Base-by-base conservation (phyloP, 306 rosid genomes). In the Trichosanthes cucumerina region DNA sequence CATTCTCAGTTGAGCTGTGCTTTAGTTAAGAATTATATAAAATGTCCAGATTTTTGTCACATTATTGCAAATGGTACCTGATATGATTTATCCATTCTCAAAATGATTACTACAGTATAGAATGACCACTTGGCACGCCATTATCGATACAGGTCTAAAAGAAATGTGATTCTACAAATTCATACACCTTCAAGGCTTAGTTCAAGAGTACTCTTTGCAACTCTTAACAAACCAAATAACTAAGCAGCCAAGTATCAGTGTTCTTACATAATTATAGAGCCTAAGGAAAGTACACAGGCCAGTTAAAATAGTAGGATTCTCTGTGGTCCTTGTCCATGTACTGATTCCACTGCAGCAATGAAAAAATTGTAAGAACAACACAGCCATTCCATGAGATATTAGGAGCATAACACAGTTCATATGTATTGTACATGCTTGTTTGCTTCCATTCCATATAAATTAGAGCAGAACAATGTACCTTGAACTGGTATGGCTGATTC, bases 231-330 rank as follows among this genome's bases (percentile, higher is more conserved):
- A 38, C 38, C 36, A 76, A 19, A 59, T 76, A 54, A 76, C 53
- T 59, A 57, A 21, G 79, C 53, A 34, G 52, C 34, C 47, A n/a
- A 26, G 59, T 15, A 64, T 21, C 41, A 54, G 52, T 59, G 81
- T 75, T 70, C 74, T 75, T n/a, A 79, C 39, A 49, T 36, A 64
- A 72, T 56, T 70, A 64, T 34, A 66, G 41, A 71, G 53, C 77
- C 85, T 88, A 92, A 65, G 96, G 94, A 83, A 95, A 95, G 86
- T 87, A 92, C 73, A 81, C 7, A 36, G 97, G 95, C 96, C 92
- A 89, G 78, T 95, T 89, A 83, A 58, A 76, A 81, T 92, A 92
- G 87, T 87, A 95, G 0, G 94, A 82, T 19, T 89, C 89, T 19
- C 98, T 88, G 79, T 11, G 80, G 2, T 58, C 84, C 90, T 12